Conservation (phyloP, 2,329 filamentous ascomycete genomes). For the Aspergillus sp. region DNA sequence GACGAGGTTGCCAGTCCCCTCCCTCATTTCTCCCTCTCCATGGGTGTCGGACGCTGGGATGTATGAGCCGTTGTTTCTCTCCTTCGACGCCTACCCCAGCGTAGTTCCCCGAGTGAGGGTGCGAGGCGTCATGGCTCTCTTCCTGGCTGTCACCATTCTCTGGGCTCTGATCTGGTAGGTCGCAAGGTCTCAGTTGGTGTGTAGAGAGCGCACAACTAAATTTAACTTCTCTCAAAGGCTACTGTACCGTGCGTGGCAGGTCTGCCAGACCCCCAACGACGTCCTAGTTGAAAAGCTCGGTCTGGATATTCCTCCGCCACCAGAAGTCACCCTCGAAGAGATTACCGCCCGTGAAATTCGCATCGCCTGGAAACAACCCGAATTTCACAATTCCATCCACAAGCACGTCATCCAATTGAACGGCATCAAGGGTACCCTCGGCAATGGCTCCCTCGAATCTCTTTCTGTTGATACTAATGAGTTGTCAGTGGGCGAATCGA, state of each 20-base stretch:
- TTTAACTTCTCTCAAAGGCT: conserved; percentile 59
- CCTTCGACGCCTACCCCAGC: conserved; percentile 49
- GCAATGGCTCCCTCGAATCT: conserved; percentile 1
- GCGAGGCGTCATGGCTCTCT: conserved; percentile 52
- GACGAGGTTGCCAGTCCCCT: conserved; percentile 10
- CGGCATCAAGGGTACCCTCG: conserved; percentile 72
- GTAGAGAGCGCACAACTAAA: conserved; percentile 2
- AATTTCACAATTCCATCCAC: conserved; percentile 67
- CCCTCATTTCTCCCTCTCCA: conserved; percentile 23
- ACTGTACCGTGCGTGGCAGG: conserved; percentile 80
- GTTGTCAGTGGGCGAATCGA: conserved; percentile 75
- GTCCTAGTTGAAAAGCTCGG: conserved; percentile 88
- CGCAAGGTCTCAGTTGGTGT: neutral
- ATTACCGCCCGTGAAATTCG: conserved; percentile 86
- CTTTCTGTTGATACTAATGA: conserved; percentile 17
- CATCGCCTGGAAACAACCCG: conserved; percentile 83
- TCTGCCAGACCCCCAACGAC: conserved; percentile 85
- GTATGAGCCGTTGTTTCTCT: conserved; percentile 50
- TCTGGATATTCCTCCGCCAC: conserved; percentile 87
- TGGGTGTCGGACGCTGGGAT: conserved; percentile 45
- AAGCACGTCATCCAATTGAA: conserved; percentile 94
- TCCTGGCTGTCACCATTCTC: conserved; percentile 50
- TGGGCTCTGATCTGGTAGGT: conserved; percentile 54
- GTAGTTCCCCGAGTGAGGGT: conserved; percentile 50
- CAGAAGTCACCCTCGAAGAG: conserved; percentile 85